Base-by-base conservation (phyloP, 106 monocot genomes). In the Platanthera guangdongensis region DNA sequence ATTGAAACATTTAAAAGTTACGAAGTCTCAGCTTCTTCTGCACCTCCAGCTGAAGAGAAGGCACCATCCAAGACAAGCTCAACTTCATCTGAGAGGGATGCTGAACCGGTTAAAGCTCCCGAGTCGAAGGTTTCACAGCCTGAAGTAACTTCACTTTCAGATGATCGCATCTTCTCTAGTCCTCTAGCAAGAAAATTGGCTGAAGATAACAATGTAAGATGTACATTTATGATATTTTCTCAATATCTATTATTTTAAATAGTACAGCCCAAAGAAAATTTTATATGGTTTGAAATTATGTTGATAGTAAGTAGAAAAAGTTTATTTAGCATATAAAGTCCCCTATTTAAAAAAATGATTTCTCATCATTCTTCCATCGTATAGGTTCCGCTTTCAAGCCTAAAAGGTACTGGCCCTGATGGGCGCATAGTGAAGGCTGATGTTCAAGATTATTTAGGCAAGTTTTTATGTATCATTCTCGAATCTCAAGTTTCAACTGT, bases 341-440 rank as follows among this genome's bases (percentile, higher is more conserved):
- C 16, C 70, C 11, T 60, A 21, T 21, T 19, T 18, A 21, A 21
- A 60, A 30, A 67, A 67, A 39, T 12, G 1, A 48, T 70, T 70
- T 68, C 2, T 68, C 68, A n/a, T 71, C n/a, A 71, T n/a, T 51
- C 72, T 16, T 74, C 67, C 50, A 8, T 47, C 25, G 54, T 52
- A 50, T 71, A 95, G 97, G 85, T 92, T 13, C 86, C 92, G 50
- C 85, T 99, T 75, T 87, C 91, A 78, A 94, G 84, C 75, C 79
- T 99, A 57, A 92, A 94, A 87, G 97, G 97, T 39, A 94, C 97
- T 52, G 97, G 97, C 51, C 94, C 94, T 71, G 97, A 90, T 68
- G 94, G 94, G 2, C 87, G 89, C 5, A 92, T 99, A 74, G 65
- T 99, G 71, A 99, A 99, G 85, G 94, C 94, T 84, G 97, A 94